A percentile compares a stretch with the other conserved stretches of the same genome.
These are phyloP conservation scores for Phoma sp. DNA, from an alignment of 2,329 filamentous ascomycete species.

Conservation along the genomic window DNA sequence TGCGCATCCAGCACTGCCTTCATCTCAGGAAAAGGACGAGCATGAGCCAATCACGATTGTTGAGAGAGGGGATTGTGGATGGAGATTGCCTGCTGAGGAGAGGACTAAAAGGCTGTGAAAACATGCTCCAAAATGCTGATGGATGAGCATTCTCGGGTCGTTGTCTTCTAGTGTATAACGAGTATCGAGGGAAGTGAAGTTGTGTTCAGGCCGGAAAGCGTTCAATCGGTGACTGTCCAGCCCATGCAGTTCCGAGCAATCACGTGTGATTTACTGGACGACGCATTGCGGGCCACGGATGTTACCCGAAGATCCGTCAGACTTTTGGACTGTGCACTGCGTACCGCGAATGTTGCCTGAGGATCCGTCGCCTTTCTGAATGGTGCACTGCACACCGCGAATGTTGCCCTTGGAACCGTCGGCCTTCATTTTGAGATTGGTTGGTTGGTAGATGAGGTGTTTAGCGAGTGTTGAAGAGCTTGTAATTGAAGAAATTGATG, in stretches of 20 bases:
- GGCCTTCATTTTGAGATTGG: slow-evolving; percentile 31
- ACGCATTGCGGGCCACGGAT: slow-evolving; percentile 4
- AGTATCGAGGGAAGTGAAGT: slow-evolving; percentile 11
- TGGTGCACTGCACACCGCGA: slow-evolving; percentile 8
- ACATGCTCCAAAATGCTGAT: not conserved
- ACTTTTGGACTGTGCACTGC: slow-evolving; percentile 18
- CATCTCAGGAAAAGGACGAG: not conserved
- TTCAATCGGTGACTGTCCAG: not conserved
- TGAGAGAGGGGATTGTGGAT: not conserved
- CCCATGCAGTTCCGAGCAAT: not conserved
- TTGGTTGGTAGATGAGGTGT: slow-evolving; percentile 7
- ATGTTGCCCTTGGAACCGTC: not conserved
- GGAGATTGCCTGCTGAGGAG: not conserved
- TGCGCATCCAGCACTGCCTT: not conserved
- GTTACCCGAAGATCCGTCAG: not conserved
- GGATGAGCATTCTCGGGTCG: not conserved
- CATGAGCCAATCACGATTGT: not conserved
- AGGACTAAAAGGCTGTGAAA: not conserved
- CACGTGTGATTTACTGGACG: slow-evolving; percentile 5
- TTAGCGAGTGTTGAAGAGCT: slow-evolving; percentile 19
- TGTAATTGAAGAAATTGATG: slow-evolving; percentile 30
- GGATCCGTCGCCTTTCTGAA: slow-evolving; percentile 1
- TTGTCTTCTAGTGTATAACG: not conserved
- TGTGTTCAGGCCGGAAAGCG: not conserved
- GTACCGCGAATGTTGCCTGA: not conserved